Evolutionary conservation across 148 eudicot species (phyloP).

Genomic region (Silene uniflora): DNA sequence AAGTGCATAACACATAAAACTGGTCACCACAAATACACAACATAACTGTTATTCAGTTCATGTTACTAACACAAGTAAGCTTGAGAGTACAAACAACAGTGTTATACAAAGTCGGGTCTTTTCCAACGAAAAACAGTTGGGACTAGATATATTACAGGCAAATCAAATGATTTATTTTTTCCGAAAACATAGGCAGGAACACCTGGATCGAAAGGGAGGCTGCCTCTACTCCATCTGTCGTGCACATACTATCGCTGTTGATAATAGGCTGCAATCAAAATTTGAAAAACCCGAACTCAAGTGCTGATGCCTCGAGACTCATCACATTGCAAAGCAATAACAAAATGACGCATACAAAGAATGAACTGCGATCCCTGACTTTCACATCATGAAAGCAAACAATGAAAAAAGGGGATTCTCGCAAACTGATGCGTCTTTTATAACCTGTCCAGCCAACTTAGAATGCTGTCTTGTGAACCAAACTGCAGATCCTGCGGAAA

Average conservation of each 20-base stretch:
- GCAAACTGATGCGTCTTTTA: constrained; percentile 16
- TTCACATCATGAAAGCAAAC: neutral
- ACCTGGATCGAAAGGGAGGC: neutral
- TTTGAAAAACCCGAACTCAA: neutral
- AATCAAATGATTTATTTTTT: neutral
- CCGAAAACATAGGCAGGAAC: constrained; percentile 10
- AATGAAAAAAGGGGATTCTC: constrained; percentile 16
- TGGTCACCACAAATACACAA: neutral
- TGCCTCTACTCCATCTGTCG: neutral
- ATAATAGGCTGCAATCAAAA: neutral
- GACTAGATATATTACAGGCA: constrained; percentile 18
- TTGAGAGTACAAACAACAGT: constrained; percentile 6
- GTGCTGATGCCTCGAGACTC: constrained; percentile 5
- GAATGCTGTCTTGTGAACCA: constrained; percentile 70
- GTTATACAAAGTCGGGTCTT: constrained; percentile 7
- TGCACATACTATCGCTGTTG: neutral
- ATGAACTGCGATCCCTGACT: constrained; percentile 7
- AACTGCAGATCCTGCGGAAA: constrained; percentile 57
- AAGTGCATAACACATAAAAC: neutral
- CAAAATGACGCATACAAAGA: neutral
- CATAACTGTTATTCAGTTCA: neutral
- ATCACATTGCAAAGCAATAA: constrained; percentile 5
- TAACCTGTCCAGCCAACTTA: constrained; percentile 48
- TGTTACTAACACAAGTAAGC: constrained; percentile 1
- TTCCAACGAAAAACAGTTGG: neutral